A percentile compares a stretch with the other conserved stretches of the same genome.
These are phyloP conservation scores for Acanthamoeba lenticulata DNA, from an alignment of 208 protist genomes.

Conservation along the genomic window DNA sequence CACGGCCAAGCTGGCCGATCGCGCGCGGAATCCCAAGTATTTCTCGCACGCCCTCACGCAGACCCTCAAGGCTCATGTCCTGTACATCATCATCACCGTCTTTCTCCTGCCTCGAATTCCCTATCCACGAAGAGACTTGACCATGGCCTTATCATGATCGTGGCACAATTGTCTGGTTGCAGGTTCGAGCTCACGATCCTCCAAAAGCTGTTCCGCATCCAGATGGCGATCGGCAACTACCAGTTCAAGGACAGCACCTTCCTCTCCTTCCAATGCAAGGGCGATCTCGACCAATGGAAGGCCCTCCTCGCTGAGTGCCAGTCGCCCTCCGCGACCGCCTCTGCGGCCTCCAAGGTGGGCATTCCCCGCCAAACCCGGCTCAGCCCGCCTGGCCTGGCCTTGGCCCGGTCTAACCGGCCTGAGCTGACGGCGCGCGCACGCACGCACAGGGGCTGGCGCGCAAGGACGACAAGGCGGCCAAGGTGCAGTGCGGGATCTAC, in stretches of 20 bases:
- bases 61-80: not conserved
- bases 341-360: not conserved
- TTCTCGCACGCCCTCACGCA: slow-evolving; percentile 18
- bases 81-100: not conserved
- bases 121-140: not conserved
- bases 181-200: not conserved
- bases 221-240: slow-evolving; percentile 13
- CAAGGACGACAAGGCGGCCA: not conserved
- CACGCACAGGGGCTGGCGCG: not conserved
- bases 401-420: too few relatives aligned
- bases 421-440: too few relatives aligned
- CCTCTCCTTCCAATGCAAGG: not conserved
- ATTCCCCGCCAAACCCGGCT: too few relatives aligned
- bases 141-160: too few relatives aligned
- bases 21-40: not conserved
- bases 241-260: slow-evolving; percentile 54
- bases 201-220: slow-evolving; percentile 39
- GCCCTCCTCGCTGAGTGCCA: not conserved
- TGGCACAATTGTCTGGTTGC: not conserved
- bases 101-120: not conserved
- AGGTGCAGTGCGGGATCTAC: slow-evolving; percentile 19
- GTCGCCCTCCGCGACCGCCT: not conserved
- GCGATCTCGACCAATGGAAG: slow-evolving; percentile 14
- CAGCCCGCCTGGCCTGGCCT: too few relatives aligned
- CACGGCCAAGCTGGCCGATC: slow-evolving; percentile 2